These are phyloP conservation scores for Podaxis pistillaris DNA, from an alignment of 768 basidiomycete species.

Conservation along the genomic window DNA sequence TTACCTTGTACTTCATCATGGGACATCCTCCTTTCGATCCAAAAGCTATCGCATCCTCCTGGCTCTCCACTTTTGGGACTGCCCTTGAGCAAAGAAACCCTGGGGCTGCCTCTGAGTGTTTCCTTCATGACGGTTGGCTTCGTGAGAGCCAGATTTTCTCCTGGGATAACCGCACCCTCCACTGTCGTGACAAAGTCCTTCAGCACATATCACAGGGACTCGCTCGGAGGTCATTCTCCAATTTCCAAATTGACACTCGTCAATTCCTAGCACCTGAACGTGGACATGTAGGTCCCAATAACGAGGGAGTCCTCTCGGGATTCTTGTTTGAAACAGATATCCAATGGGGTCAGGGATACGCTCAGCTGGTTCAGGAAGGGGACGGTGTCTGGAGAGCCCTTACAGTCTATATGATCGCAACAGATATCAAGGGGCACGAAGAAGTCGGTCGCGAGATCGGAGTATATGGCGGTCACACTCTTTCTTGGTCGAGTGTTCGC, in stretches of 20 bases:
- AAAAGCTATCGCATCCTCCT: neutral
- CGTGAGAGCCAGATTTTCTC: too few relatives aligned
- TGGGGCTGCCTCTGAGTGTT: neutral
- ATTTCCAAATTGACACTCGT: constrained; percentile 4
- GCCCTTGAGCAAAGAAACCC: constrained; percentile 2
- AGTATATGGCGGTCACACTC: constrained; percentile 3
- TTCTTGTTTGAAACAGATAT: constrained; percentile 9
- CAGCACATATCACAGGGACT: too few relatives aligned
- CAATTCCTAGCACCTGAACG: constrained; percentile 1
- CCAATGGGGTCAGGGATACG: constrained; percentile 11
- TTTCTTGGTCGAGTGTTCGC: neutral
- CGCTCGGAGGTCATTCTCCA: too few relatives aligned
- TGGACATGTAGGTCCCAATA: neutral
- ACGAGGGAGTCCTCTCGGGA: neutral
- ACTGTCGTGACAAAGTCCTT: neutral
- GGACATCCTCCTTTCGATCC: constrained; percentile 1
- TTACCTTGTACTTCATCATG: neutral
- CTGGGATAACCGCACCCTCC: too few relatives aligned
- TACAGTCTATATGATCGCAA: neutral
- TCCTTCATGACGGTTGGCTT: neutral
- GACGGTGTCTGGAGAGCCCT: constrained; percentile 9
- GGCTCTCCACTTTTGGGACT: neutral
- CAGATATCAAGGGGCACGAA: constrained; percentile 13
- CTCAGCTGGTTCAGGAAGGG: neutral
- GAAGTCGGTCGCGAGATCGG: constrained; percentile 2